phyloP scores from a whole-genome alignment of 805 yeast genomes.

The Candida railenensis region DNA sequence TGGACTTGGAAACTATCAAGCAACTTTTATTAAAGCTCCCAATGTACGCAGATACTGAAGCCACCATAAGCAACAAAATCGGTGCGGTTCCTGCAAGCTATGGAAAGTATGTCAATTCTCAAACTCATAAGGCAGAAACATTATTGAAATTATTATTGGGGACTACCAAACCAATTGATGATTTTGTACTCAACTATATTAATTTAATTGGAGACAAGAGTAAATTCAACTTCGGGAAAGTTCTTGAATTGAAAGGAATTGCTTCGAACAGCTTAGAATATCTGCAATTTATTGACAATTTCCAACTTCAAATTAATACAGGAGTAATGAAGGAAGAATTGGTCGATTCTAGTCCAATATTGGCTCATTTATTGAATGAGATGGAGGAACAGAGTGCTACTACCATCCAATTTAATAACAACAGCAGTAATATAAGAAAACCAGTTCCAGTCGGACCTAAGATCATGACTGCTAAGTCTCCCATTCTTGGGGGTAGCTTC shows the following conservation, averaged over 20 bases:
- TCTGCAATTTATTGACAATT: constrained; percentile 32
- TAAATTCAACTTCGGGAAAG: constrained; percentile 59
- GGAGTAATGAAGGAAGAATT: constrained; percentile 19
- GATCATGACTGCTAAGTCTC: not conserved
- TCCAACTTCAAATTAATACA: constrained; percentile 33
- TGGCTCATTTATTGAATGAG: constrained; percentile 31
- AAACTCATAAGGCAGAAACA: constrained; percentile 49
- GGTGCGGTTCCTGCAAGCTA: constrained; percentile 21
- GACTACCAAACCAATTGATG: constrained; percentile 58
- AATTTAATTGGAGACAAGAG: constrained; percentile 64
- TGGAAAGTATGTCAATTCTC: constrained; percentile 42
- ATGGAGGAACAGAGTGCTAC: constrained; percentile 7
- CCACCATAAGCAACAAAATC: constrained; percentile 18
- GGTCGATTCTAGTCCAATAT: constrained; percentile 27
- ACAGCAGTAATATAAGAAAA: not conserved
- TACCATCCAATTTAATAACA: not conserved
- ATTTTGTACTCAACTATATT: constrained; percentile 65
- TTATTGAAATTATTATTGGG: constrained; percentile 69
- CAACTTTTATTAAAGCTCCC: constrained; percentile 49
- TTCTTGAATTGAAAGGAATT: constrained; percentile 64
- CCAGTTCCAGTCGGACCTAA: not conserved
- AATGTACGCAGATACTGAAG: constrained; percentile 28
- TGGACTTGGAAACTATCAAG: constrained; percentile 70
- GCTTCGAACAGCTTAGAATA: constrained; percentile 12
- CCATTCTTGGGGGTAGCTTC: constrained; percentile 1